Evolutionary conservation across 2,329 filamentous ascomycete species (phyloP).

Genomic region (Calonectria hawksworthii): DNA sequence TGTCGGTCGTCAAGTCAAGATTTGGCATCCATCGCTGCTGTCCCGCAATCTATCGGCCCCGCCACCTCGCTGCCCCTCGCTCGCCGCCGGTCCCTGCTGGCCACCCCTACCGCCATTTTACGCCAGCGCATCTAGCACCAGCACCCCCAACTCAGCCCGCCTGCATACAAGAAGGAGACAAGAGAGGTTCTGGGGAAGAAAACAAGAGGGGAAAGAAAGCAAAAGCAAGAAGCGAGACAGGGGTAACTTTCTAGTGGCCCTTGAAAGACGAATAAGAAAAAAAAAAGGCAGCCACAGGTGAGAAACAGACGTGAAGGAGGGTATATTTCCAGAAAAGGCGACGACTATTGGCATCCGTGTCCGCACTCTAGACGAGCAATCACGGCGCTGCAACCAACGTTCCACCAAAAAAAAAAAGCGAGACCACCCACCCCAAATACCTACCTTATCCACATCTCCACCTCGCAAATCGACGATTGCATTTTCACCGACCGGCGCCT

Average conservation of each 20-base stretch:
- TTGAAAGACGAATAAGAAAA: background rate
- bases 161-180: background rate
- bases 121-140: conserved; percentile 9
- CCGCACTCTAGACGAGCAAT: background rate
- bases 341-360: background rate
- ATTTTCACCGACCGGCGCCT: conserved; percentile 28
- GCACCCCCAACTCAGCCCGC: background rate
- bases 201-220: background rate
- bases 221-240: background rate
- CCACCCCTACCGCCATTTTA: conserved; percentile 14
- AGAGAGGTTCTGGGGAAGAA: background rate
- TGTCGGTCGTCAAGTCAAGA: conserved; percentile 7
- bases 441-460: conserved; percentile 24
- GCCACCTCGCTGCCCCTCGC: conserved; percentile 13
- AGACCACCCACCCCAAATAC: conserved; percentile 11
- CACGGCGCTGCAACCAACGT: background rate
- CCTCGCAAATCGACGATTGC: conserved; percentile 16
- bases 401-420: background rate
- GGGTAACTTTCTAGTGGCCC: background rate
- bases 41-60: conserved; percentile 17
- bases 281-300: background rate
- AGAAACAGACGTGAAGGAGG: background rate
- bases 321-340: background rate
- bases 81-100: conserved; percentile 5
- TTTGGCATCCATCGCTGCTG: background rate